Base-by-base conservation (phyloP, 768 basidiomycete genomes). In the Hortiboletus campestris region DNA sequence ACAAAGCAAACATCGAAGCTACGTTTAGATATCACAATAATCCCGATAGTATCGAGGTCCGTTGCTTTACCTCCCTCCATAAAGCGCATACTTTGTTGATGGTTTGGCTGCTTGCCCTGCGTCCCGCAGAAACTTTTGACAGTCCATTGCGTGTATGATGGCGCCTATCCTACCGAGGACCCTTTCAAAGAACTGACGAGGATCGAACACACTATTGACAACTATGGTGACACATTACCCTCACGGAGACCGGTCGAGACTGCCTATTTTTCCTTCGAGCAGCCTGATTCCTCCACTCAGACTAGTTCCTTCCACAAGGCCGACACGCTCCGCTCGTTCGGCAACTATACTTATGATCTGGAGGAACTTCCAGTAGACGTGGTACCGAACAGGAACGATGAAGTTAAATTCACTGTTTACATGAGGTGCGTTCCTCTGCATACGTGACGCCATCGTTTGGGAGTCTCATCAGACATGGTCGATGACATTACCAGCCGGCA, bases 1-100 rank as follows among this genome's bases (percentile, higher is more conserved):
- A 41, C 42, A 48, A 38, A 38, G 60, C 60, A 28, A 46, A 55
- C 32, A 51, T 61, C 29, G 49, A 22, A 8, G 53, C 40, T 28
- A n/a, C 53, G 12, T 60, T 56, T 29, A 51, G 49, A 28, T 28
- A 60, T 17, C 39, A 41, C 34, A 41, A 17, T 20, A 16, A 19
- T 13, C 22, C 35, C 8, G 36, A n/a, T 13, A 4, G 25, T 49
- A 28, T 39, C 35, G 38, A 49, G 38, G 49, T 49, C 19, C 16
- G 36, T 49, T 29, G 14, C 6, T 13, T 7, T 3, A 31, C 10
- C 46, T 32, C 29, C 29, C 32, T 50, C 17, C 25, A 25, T 6
- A 5, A 3, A 34, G 13, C 14, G 12, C 4, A 35, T 29, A 14
- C 6, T 25, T 35, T 19, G 8, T 41, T n/a, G 32, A 28, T 25